Base-by-base conservation (phyloP, 805 yeast genomes). In the Cyberlindnera suaveolens region DNA sequence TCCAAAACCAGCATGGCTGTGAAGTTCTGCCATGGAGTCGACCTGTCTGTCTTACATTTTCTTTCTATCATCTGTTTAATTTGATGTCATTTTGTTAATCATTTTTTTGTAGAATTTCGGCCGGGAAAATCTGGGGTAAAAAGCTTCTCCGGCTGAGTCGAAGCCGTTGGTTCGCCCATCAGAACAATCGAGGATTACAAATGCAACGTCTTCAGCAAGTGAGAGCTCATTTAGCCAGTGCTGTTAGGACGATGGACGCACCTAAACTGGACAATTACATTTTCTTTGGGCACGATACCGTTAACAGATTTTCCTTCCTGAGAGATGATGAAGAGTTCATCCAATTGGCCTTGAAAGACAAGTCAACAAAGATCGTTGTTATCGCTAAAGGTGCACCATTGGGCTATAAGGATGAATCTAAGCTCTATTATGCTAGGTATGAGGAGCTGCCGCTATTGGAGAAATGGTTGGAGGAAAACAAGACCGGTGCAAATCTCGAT, bases 281-380 rank as follows among this genome's bases (percentile, higher is more conserved):
- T 38, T 58, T 50, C 53, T 78, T 74, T 51, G 82, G 80, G 4
- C 63, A 65, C 19, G 78, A 75, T 47, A 72, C 68, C 19, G 65
- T 79, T 39, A 79, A 79, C 56, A 58, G 85, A 45, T 78, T 78
- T 3, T 75, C 82, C 3, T 79, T 79, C 49, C 62, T 79, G 7
- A 60, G 85, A 43, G 75, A 69, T 31, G 80, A 78, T 52, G 20
- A 56, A 6, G 71, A 66, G 14, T 79, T 79, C 50, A 63, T 78
- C 19, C 51, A 56, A 36, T 56, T 61, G 19, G 69, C 79, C 2
- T 54, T 71, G 7, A 49, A 44, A 3, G 73, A 68, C 46, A 61
- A 66, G 2, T 56, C 67, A 9, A 63, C 82, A 0, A 61, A 72
- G 33, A 70, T 75, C 35, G 37, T 67, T n/a, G 63, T 69, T 5